phyloP scores from a whole-genome alignment of 2,329 filamentous ascomycete genomes.

The Blastomyces emzantsi region DNA sequence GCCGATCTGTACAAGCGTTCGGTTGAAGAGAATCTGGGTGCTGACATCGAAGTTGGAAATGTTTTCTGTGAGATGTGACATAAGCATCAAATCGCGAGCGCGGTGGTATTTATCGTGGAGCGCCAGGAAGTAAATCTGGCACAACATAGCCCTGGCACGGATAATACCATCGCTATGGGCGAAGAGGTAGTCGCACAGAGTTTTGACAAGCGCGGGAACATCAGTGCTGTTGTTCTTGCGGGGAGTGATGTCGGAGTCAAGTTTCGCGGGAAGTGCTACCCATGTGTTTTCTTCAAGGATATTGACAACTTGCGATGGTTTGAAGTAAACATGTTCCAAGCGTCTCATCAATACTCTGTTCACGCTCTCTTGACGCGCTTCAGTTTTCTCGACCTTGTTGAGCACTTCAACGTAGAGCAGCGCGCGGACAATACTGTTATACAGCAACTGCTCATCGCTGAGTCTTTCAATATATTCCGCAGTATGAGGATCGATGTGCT shows the following conservation, averaged over 20 bases:
- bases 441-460: constrained; percentile 80
- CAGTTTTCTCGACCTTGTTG: constrained; percentile 53
- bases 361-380: constrained; percentile 72
- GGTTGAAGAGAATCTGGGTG: constrained; percentile 98
- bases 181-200: constrained; percentile 93
- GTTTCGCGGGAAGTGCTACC: constrained; percentile 61
- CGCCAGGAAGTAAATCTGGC: constrained; percentile 96
- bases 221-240: constrained; percentile 55
- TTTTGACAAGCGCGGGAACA: constrained; percentile 64
- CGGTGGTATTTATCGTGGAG: constrained; percentile 98
- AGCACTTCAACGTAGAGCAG: constrained; percentile 82
- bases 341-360: constrained; percentile 92
- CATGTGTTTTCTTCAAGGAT: constrained; percentile 93
- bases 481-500: constrained; percentile 96
- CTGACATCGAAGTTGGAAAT: constrained; percentile 94
- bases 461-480: constrained; percentile 97
- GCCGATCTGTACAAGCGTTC: constrained; percentile 93
- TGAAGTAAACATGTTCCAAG: constrained; percentile 98
- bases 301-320: constrained; percentile 86
- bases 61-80: constrained; percentile 97
- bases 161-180: constrained; percentile 91
- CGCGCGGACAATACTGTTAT: constrained; percentile 83
- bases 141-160: constrained; percentile 91
- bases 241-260: constrained; percentile 75
- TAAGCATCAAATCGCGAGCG: constrained; percentile 97